phyloP scores from a whole-genome alignment of 2,329 filamentous ascomycete species.

The Verticillium klebahnii region DNA sequence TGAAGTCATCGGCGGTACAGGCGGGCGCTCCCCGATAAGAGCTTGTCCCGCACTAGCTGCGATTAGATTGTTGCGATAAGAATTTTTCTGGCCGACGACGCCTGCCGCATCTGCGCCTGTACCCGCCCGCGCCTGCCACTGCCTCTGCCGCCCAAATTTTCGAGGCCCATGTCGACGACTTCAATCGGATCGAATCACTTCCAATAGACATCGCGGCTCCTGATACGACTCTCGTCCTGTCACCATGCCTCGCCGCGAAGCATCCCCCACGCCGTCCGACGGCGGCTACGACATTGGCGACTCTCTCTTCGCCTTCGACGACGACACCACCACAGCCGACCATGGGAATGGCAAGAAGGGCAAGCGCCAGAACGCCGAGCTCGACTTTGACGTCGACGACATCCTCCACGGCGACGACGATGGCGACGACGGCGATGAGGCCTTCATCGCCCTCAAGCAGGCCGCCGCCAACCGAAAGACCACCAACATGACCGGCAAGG shows the following conservation, averaged over 20 bases:
- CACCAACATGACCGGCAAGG: slow-evolving; percentile 75
- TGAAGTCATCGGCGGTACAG: not conserved
- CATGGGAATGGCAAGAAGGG: slow-evolving; percentile 29
- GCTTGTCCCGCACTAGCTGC: not conserved
- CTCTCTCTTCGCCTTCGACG: slow-evolving; percentile 64
- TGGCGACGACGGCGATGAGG: slow-evolving; percentile 68
- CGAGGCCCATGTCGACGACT: not conserved
- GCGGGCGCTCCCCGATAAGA: slow-evolving; percentile 9
- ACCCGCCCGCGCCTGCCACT: too few species aligned
- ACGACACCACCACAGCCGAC: slow-evolving; percentile 41
- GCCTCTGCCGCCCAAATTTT: slow-evolving; percentile 10
- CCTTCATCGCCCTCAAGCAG: slow-evolving; percentile 86
- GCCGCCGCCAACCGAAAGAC: slow-evolving; percentile 83
- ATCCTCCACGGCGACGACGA: slow-evolving; percentile 55
- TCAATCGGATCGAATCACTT: not conserved
- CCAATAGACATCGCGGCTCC: not conserved
- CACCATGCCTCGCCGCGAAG: slow-evolving; percentile 65
- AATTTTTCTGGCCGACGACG: slow-evolving; percentile 9
- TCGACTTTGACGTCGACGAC: slow-evolving; percentile 53
- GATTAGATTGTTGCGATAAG: not conserved
- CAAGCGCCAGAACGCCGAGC: slow-evolving; percentile 18
- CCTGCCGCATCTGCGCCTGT: too few species aligned
- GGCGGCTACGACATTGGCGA: slow-evolving; percentile 86
- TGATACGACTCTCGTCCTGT: slow-evolving; percentile 3
- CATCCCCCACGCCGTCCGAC: slow-evolving; percentile 81